phyloP scores from a whole-genome alignment of 176 grass and related monocot genomes.

The Aegilops longissima region DNA sequence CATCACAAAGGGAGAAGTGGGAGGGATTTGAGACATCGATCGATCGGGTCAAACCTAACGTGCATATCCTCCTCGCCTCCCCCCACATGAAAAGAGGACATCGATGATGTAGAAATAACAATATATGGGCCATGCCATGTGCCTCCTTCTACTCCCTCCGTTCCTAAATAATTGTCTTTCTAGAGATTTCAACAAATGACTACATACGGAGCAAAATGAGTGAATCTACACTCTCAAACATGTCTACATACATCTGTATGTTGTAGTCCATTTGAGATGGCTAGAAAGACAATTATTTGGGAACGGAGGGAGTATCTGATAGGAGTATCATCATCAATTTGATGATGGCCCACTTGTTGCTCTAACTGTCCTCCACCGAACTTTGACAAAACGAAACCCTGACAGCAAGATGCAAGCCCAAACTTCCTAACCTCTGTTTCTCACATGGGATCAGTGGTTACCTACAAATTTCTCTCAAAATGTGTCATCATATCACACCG shows the following conservation, averaged over 20 bases:
- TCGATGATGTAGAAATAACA: background rate
- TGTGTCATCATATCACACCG: background rate
- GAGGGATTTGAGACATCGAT: background rate
- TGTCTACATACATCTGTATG: no score
- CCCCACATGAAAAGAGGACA: background rate
- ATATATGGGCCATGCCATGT: slow-evolving; percentile 42
- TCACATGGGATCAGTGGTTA: background rate
- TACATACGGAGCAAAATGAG: no score
- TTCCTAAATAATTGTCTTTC: no score
- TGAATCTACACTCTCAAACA: no score
- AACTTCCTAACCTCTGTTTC: background rate
- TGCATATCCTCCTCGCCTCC: background rate
- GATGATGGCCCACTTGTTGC: background rate
- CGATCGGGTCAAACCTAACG: slow-evolving; percentile 19
- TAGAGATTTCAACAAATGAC: no score
- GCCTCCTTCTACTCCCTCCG: slow-evolving; percentile 16
- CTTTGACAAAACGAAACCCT: background rate
- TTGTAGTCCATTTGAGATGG: no score
- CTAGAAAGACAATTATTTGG: no score
- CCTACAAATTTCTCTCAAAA: background rate
- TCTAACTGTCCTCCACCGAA: slow-evolving; percentile 33
- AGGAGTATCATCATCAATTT: background rate
- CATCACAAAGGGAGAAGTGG: background rate
- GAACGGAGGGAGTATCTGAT: no score
- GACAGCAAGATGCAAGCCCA: background rate